phyloP scores from a whole-genome alignment of 2,329 filamentous ascomycete genomes.

The Onygena corvina region DNA sequence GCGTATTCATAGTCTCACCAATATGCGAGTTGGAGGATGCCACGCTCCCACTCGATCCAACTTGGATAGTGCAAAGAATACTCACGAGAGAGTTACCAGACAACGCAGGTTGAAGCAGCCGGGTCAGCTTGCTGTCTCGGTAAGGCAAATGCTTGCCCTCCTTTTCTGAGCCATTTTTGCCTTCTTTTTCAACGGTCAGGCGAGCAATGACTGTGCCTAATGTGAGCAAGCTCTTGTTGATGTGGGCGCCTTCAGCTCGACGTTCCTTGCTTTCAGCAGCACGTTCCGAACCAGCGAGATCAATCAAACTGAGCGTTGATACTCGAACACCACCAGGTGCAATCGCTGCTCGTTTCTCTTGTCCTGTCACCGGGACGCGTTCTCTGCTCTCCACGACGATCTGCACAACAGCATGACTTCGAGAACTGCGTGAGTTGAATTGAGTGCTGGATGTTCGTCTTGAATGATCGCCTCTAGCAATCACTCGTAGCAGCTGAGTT shows the following conservation, averaged over 20 bases:
- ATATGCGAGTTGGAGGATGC: constrained; percentile 64
- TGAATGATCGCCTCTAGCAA: constrained; percentile 84
- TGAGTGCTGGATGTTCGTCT: constrained; percentile 87
- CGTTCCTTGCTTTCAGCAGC: constrained; percentile 92
- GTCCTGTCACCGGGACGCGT: constrained; percentile 50
- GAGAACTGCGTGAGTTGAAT: constrained; percentile 91
- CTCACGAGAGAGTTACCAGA: constrained; percentile 91
- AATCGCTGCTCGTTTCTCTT: constrained; percentile 57
- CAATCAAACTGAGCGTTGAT: constrained; percentile 87
- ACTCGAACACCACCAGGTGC: constrained; percentile 83
- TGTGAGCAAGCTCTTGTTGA: constrained; percentile 94
- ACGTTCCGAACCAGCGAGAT: constrained; percentile 90
- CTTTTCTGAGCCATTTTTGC: constrained; percentile 62
- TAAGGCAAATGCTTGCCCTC: constrained; percentile 91
- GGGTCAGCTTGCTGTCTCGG: constrained; percentile 91
- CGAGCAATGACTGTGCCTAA: constrained; percentile 89
- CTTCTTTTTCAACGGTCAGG: constrained; percentile 73
- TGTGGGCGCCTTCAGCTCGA: constrained; percentile 87
- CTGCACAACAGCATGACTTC: constrained; percentile 95
- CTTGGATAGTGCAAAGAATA: constrained; percentile 92
- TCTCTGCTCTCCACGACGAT: constrained; percentile 97
- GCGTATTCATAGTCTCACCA: constrained; percentile 80
- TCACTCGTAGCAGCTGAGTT: constrained; percentile 85
- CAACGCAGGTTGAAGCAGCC: constrained; percentile 79
- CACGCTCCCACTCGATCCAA: constrained; percentile 61